Evolutionary conservation across 2,329 filamentous ascomycete species (phyloP).

Genomic region (Aspergillus cejpii): DNA sequence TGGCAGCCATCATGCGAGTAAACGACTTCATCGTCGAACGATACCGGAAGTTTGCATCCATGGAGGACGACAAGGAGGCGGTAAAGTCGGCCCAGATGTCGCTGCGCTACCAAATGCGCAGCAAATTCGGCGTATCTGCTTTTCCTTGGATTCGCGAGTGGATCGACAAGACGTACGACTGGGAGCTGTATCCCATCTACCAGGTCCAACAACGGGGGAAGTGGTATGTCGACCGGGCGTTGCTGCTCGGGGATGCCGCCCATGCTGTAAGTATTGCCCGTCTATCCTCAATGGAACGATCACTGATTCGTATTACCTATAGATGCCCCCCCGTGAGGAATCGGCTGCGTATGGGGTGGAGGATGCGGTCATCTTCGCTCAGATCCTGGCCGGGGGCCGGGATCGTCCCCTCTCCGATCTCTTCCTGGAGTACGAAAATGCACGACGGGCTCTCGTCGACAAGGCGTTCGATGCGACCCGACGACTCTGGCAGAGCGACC

Average conservation of each 20-base stretch:
- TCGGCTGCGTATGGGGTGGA: conserved; percentile 38
- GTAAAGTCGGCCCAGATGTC: conserved; percentile 27
- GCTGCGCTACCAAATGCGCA: conserved; percentile 28
- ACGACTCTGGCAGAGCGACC: conserved; percentile 3
- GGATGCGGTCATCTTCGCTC: conserved; percentile 36
- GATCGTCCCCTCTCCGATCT: conserved; percentile 19
- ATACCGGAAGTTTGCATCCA: conserved; percentile 13
- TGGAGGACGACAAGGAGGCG: conserved; percentile 22
- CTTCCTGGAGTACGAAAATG: conserved; percentile 28
- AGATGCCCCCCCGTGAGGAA: conserved; percentile 43
- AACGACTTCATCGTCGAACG: conserved; percentile 23
- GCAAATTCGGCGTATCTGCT: conserved; percentile 27
- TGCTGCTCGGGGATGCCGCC: conserved; percentile 41
- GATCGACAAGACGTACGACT: conserved; percentile 27
- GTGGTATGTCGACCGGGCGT: conserved; percentile 32
- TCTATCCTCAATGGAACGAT: no score
- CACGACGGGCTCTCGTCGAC: conserved; percentile 31
- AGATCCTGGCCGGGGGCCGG: conserved; percentile 25
- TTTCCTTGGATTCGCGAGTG: conserved; percentile 31
- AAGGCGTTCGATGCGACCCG: conserved; percentile 27
- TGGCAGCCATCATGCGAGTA: conserved; percentile 33
- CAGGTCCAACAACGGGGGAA: conserved; percentile 30
- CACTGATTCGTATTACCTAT: no score
- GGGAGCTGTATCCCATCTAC: conserved; percentile 38
- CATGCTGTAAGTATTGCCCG: conserved; percentile 32